Evolutionary conservation across 1,284 basidiomycete genomes (phyloP).

Genomic region (Tetrapyrgos nigripes): DNA sequence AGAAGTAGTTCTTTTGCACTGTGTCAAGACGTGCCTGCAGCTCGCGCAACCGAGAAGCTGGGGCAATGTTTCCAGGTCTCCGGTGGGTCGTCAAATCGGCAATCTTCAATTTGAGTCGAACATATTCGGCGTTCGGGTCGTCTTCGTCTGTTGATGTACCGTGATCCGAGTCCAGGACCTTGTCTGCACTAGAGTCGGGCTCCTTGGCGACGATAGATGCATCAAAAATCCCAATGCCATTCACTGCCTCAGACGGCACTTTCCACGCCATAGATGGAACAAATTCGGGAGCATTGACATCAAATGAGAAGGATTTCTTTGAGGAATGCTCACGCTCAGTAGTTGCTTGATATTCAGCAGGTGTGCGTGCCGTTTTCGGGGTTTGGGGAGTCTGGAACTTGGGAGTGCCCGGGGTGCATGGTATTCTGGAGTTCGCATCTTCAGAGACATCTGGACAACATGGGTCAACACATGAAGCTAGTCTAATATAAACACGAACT

Average conservation of each 20-base stretch:
- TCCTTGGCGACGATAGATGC: slow-evolving; percentile 3
- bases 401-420: slow-evolving; percentile 36
- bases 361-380: slow-evolving; percentile 39
- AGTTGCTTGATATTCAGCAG: slow-evolving; percentile 37
- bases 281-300: slow-evolving; percentile 46
- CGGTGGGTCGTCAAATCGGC: slow-evolving; percentile 49
- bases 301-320: slow-evolving; percentile 29
- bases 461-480: not conserved
- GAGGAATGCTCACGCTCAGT: slow-evolving; percentile 21
- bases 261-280: slow-evolving; percentile 33
- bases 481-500: not conserved
- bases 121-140: slow-evolving; percentile 70
- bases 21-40: slow-evolving; percentile 62
- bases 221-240: slow-evolving; percentile 13
- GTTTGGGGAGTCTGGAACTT: slow-evolving; percentile 21
- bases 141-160: slow-evolving; percentile 46
- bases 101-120: slow-evolving; percentile 62
- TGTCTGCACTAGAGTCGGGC: slow-evolving; percentile 9
- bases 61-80: slow-evolving; percentile 12
- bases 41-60: slow-evolving; percentile 28
- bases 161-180: slow-evolving; percentile 33
- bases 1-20: slow-evolving; percentile 77
- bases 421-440: slow-evolving; percentile 21
- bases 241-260: not conserved
- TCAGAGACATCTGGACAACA: slow-evolving; percentile 10